phyloP scores from a whole-genome alignment of 202 grass and related monocot species.

The Hordeum pubiflorum region DNA sequence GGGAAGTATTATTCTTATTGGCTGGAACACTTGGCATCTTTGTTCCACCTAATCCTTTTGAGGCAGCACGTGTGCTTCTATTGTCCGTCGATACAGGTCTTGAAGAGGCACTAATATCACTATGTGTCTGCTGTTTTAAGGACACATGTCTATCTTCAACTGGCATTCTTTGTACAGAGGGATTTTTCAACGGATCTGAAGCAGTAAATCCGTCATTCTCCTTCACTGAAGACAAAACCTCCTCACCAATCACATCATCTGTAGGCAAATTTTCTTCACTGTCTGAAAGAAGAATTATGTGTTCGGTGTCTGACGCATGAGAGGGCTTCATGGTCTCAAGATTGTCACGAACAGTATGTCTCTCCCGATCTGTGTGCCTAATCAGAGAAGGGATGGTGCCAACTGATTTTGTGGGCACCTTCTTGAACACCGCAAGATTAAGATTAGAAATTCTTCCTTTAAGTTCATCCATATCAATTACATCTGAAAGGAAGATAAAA shows the following conservation, averaged over 20 bases:
- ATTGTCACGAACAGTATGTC: conserved; percentile 9
- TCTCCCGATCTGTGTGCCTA: conserved; percentile 9
- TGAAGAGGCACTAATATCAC: conserved; percentile 27
- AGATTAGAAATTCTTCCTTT: conserved; percentile 51
- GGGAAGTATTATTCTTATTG: conserved; percentile 28
- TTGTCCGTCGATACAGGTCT: conserved; percentile 35
- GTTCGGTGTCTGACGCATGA: conserved; percentile 19
- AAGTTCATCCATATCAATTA: conserved; percentile 50
- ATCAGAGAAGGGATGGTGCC: conserved; percentile 13
- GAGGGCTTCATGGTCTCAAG: conserved; percentile 20
- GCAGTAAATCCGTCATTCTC: conserved; percentile 9
- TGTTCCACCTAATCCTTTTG: conserved; percentile 32
- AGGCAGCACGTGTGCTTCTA: conserved; percentile 18
- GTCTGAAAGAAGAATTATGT: conserved; percentile 73
- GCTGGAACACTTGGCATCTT: conserved; percentile 22
- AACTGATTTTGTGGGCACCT: conserved; percentile 9
- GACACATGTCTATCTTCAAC: neutral
- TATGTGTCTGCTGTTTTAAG: conserved; percentile 17
- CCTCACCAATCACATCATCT: conserved; percentile 28
- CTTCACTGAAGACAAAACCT: conserved; percentile 35
- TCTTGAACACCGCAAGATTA: conserved; percentile 49
- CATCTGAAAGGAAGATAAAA: conserved; percentile 49
- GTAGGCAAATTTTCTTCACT: conserved; percentile 43
- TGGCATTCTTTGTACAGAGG: conserved; percentile 25
- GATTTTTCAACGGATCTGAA: conserved; percentile 17